Conservation (phyloP, 176 grass and related monocot species). For the Lolium multiflorum region DNA sequence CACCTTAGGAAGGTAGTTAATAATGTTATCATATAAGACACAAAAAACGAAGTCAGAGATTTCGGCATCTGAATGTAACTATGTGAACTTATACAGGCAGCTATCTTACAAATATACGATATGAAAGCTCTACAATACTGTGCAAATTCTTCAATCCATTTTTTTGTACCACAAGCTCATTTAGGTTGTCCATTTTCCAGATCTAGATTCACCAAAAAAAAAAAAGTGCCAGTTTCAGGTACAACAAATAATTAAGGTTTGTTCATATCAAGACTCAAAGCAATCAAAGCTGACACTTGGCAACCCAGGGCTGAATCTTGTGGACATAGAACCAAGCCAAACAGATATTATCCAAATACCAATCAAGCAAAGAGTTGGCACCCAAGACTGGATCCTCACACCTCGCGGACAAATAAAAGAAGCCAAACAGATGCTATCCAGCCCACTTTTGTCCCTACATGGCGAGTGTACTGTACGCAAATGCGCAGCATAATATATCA, state of each 20-base stretch:
- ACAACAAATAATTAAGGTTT: not conserved
- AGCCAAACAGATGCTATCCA: constrained; percentile 17
- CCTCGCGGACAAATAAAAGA: not conserved
- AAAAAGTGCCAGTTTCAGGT: not conserved
- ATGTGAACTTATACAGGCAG: not conserved
- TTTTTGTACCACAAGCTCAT: constrained; percentile 6
- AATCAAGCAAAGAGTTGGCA: not conserved
- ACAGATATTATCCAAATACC: constrained; percentile 16
- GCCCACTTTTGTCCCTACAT: not conserved
- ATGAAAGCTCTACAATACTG: not conserved
- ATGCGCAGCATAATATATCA: not conserved
- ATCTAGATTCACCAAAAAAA: constrained; percentile 7
- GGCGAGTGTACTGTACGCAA: not conserved
- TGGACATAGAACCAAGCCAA: not conserved
- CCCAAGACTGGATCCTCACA: not conserved
- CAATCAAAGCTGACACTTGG: not conserved
- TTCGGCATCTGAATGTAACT: not conserved
- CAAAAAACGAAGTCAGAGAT: not conserved
- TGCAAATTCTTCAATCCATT: not conserved
- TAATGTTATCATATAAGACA: not conserved
- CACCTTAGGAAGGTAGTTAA: not conserved
- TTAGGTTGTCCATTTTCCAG: not conserved
- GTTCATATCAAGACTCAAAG: constrained; percentile 1
- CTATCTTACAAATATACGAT: not conserved
- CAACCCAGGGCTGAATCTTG: not conserved